Evolutionary conservation across 139 green algal species (phyloP).

Genomic region (Pseudopediastrum boryanum): DNA sequence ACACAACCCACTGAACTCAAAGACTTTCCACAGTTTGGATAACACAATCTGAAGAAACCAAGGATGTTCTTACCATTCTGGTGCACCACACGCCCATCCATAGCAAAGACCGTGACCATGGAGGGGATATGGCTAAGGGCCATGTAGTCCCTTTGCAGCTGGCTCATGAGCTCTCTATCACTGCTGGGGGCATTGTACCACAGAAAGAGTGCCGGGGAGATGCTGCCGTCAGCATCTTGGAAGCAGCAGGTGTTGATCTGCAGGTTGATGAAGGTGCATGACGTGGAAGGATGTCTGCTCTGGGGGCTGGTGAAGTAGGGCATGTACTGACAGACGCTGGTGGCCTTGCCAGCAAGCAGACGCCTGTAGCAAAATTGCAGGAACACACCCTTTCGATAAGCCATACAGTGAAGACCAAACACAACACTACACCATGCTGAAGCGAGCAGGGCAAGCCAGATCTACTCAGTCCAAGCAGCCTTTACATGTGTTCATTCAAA

Average conservation of each 20-base stretch:
- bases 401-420: no score
- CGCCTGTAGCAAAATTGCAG: no score
- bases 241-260: conserved; percentile 29
- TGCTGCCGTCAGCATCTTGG: not conserved
- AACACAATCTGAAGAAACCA: no score
- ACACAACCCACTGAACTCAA: no score
- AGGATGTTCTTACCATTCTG: conserved; percentile 44
- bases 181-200: conserved; percentile 44
- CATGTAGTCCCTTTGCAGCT: conserved; percentile 48
- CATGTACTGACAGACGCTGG: conserved; percentile 20
- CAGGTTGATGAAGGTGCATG: conserved; percentile 12
- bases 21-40: no score
- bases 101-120: conserved; percentile 41
- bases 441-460: no score
- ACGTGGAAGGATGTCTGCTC: not conserved
- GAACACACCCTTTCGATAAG: no score
- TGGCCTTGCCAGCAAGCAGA: conserved; percentile 23
- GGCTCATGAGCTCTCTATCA: conserved; percentile 31
- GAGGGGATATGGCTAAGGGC: conserved; percentile 34
- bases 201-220: conserved; percentile 31
- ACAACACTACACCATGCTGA: no score
- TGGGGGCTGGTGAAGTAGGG: conserved; percentile 1
- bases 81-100: conserved; percentile 39
- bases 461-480: no score
- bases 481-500: no score